These are phyloP conservation scores for Naganishia randhawae DNA, from an alignment of 768 basidiomycete species.

Conservation along the genomic window DNA sequence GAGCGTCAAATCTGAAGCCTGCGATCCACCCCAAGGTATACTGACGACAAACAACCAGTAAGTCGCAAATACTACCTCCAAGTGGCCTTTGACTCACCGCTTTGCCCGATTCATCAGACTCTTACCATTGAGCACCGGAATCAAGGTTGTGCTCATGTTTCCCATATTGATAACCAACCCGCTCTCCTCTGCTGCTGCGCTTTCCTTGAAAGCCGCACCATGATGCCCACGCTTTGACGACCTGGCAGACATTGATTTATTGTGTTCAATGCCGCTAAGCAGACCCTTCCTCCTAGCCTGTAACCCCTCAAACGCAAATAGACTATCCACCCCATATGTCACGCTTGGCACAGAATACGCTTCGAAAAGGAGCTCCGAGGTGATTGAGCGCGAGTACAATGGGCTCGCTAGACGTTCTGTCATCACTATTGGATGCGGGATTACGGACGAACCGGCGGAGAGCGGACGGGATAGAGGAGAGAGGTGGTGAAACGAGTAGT, in stretches of 20 bases:
- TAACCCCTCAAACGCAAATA: constrained; percentile 61
- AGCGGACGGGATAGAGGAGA: constrained; percentile 14
- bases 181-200: constrained; percentile 52
- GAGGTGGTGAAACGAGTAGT: constrained; percentile 82
- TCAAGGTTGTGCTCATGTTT: constrained; percentile 81
- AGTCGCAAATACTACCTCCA: neutral
- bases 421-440: constrained; percentile 89
- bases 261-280: neutral
- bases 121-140: constrained; percentile 77
- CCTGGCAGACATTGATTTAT: neutral
- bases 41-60: constrained; percentile 51
- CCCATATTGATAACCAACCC: constrained; percentile 89
- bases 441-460: constrained; percentile 51
- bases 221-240: neutral
- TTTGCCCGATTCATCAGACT: constrained; percentile 81
- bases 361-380: constrained; percentile 95
- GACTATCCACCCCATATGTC: constrained; percentile 79
- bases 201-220: constrained; percentile 35
- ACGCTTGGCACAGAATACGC: constrained; percentile 80
- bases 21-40: constrained; percentile 88
- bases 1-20: constrained; percentile 84
- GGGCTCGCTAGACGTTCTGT: constrained; percentile 86
- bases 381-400: constrained; percentile 81
- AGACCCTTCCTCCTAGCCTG: constrained; percentile 15
- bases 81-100: constrained; percentile 57